These are phyloP conservation scores for Xylaria acuta DNA, from an alignment of 495 filamentous ascomycete species.

Conservation along the genomic window DNA sequence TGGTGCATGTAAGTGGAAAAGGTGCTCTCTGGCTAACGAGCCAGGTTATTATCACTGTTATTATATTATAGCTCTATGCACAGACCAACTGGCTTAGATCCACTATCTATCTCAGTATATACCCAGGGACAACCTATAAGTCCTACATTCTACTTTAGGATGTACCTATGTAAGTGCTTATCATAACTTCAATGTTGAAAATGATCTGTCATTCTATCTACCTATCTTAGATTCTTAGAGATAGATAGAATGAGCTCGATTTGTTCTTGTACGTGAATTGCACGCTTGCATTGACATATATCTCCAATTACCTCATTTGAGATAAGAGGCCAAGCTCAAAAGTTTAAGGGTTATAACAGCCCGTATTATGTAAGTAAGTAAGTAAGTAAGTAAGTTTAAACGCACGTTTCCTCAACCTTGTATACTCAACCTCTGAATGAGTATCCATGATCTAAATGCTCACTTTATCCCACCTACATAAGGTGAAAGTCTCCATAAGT, in stretches of 20 bases:
- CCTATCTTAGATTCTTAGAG: background rate
- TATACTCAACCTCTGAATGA: background rate
- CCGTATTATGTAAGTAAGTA: background rate
- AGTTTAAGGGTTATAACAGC: background rate
- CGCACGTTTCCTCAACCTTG: background rate
- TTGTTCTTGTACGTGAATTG: background rate
- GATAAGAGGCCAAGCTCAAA: background rate
- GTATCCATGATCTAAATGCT: background rate
- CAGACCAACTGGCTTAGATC: background rate
- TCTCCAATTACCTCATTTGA: background rate
- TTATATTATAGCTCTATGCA: background rate
- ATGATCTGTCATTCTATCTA: background rate
- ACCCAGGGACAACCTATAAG: no score
- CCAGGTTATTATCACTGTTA: background rate
- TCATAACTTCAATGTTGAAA: background rate
- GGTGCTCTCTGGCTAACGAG: background rate
- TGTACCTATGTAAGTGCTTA: background rate
- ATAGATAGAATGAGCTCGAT: background rate
- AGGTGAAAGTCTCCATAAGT: background rate
- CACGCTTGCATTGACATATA: background rate
- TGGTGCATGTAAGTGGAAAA: background rate
- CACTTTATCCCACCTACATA: background rate
- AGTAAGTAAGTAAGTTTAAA: background rate
- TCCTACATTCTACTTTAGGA: background rate
- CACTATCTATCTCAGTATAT: no score